Base-by-base conservation (phyloP, 2,329 filamentous ascomycete species). In the Calonectria honghensis region DNA sequence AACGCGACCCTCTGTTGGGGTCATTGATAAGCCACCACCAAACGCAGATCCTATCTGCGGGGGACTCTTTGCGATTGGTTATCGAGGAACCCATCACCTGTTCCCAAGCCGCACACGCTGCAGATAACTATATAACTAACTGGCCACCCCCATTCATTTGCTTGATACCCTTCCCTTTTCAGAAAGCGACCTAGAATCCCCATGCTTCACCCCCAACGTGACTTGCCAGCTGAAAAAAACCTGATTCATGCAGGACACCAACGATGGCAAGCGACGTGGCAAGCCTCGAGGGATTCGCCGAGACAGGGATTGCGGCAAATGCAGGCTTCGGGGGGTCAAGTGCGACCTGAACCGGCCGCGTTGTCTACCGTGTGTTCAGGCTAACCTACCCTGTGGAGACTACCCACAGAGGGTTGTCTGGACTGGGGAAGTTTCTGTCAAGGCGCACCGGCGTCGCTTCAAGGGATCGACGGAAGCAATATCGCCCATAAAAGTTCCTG, bases 351-450 rank as follows among this genome's bases (percentile, higher is more conserved):
- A 82, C 37, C 71, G 81, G 7, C 81, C 81, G 6, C 77, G 75
- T 50, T 82, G 81, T 35, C 73, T 74, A 16, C 79, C 80, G 6
- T 82, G 80, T 64, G 74, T 79, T n/a, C 70, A 83, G 64, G 80
- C 82, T 3, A 82, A 80, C 1, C 48, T 84, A 11, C 24, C 70
- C 1, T 84, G 83, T 52, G 82, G 81, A 45, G 83, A 81, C 6
- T 84, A 84, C 57, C 79, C 82, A 16, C 81, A 82, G 73, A 75
- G 83, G 18, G 79, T 84, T 20, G 78, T 84, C 1, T 84, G 83
- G 83, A 73, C 80, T 0, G 77, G 71, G 2, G 74, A 76, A 41
- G 27, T 59, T 57, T 32, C 54, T 59, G 31, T 27, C 10, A 57
- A 50, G 32, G 7, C 50, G 24, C 51, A n/a, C 45, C 16, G 45